Percentiles rank a stretch among this genome's conserved stretches.
Evolutionary conservation across 1,284 basidiomycete genomes (phyloP).

Genomic region (Sutorius eximius): DNA sequence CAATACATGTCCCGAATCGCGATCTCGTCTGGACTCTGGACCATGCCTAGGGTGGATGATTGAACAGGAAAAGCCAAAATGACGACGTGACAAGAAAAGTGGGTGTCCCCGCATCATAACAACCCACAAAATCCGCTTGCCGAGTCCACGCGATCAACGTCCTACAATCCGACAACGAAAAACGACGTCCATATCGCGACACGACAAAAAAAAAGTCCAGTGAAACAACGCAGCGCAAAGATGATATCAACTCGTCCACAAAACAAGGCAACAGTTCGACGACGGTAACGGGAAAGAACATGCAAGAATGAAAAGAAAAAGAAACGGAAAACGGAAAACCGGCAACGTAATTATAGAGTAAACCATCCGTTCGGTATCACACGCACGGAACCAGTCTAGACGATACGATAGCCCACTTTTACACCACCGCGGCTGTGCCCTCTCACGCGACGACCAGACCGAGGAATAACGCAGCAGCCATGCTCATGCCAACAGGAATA

Average conservation of each 20-base stretch:
- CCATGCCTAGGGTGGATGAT: too few relatives aligned
- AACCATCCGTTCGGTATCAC: too few relatives aligned
- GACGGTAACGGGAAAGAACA: not conserved
- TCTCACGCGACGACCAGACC: slow-evolving; percentile 36
- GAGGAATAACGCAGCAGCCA: slow-evolving; percentile 32
- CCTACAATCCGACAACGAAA: not conserved
- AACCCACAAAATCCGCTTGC: too few relatives aligned
- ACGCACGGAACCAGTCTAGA: too few relatives aligned
- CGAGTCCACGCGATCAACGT: not conserved
- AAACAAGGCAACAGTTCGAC: not conserved
- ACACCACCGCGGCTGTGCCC: not conserved
- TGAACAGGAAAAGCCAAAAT: too few relatives aligned
- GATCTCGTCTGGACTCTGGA: too few relatives aligned
- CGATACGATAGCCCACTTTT: too few relatives aligned
- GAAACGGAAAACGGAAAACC: too few relatives aligned
- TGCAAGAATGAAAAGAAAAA: not conserved
- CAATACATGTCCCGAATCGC: too few relatives aligned
- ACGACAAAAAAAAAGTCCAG: slow-evolving; percentile 6
- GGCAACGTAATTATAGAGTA: too few relatives aligned
- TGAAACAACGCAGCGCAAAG: not conserved
- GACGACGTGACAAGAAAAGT: too few relatives aligned
- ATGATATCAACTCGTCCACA: not conserved
- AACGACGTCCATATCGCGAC: slow-evolving; percentile 9
- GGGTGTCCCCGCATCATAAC: too few relatives aligned
- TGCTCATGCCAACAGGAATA: slow-evolving; percentile 31